Base-by-base conservation (phyloP, 176 grass and related monocot genomes). In the Elymus sibiricus region DNA sequence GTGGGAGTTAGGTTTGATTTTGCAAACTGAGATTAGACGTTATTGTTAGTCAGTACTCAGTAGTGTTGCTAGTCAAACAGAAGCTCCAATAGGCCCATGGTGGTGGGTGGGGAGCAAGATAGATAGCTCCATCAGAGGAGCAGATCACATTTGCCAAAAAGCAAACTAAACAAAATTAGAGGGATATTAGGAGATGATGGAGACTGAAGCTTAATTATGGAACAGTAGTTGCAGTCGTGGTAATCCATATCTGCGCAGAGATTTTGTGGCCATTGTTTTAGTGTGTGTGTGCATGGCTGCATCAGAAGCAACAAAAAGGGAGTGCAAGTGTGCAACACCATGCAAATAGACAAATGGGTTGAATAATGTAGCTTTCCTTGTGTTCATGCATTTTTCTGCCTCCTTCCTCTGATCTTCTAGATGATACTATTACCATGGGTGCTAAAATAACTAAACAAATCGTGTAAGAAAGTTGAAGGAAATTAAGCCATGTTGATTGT, bases 91-190 rank as follows among this genome's bases (percentile, higher is more conserved):
- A 81, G 51, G 78, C 28, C 76, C 81, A 75, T 88, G 86, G 77
- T 85, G 90, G 90, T 88, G 86, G 86, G 63, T 88, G 82, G 86
- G 89, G 85, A 91, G 85, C 89, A 85, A 85, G 70, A 35, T 22
- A 74, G 42, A 47, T 65, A 85, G 61, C 49, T 91, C 81, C 85
- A 84, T n/a, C n/a, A 85, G 77, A 55, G 82, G 85, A 85, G 89
- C 47, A 88, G 82, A 78, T 81, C 77, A 35, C 42, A 71, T 71
- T 76, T 26, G 61, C 26, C 10, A 22, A 4, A 4, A 87, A 79
- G 83, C 22, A 66, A 84, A 40, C 29, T 39, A 21, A 55, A 80
- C 61, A 76, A 63, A 62, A 80, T 66, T 37, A 49, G 26, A 60
- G 53, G 6, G 24, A 74, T 84, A 83, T n/a, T 28, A 74, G 22